Conservation (phyloP, 805 yeast genomes). For the Cyberlindnera misumaiensis region DNA sequence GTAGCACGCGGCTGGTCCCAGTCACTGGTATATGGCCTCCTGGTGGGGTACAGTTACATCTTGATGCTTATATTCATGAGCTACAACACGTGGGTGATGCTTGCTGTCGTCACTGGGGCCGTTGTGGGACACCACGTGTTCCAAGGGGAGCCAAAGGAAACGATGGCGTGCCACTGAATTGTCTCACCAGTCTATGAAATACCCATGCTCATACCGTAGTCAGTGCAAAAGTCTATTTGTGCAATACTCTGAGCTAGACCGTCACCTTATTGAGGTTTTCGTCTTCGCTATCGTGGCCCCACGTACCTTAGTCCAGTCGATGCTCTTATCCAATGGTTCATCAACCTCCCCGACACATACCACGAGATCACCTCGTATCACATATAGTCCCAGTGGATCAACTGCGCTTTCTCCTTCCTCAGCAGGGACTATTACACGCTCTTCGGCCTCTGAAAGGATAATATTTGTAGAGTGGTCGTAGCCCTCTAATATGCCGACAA, state of each 20-base stretch:
- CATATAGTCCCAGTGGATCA: constrained; percentile 37
- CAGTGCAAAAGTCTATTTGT: not conserved
- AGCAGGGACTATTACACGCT: constrained; percentile 37
- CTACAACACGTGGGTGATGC: constrained; percentile 80
- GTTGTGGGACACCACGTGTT: constrained; percentile 60
- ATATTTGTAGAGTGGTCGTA: constrained; percentile 62
- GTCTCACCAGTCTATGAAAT: not conserved
- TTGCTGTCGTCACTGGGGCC: constrained; percentile 68
- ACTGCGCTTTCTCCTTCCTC: constrained; percentile 20
- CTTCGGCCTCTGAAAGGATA: constrained; percentile 43
- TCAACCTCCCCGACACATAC: constrained; percentile 52
- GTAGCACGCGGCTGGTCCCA: constrained; percentile 21
- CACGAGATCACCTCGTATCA: constrained; percentile 54
- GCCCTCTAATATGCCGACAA: constrained; percentile 46
- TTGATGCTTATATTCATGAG: constrained; percentile 83
- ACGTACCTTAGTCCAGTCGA: constrained; percentile 29
- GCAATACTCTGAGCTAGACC: not conserved
- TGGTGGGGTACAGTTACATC: constrained; percentile 64
- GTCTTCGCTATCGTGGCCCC: constrained; percentile 21
- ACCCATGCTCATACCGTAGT: too few relatives aligned
- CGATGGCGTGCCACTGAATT: constrained; percentile 23
- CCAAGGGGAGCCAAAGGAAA: constrained; percentile 29
- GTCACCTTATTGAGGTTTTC: constrained; percentile 18
- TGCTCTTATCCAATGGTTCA: constrained; percentile 30
- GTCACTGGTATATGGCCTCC: constrained; percentile 50